These are phyloP conservation scores for Schizonepeta tenuifolia DNA, from an alignment of 257 asterid species.

Conservation along the genomic window DNA sequence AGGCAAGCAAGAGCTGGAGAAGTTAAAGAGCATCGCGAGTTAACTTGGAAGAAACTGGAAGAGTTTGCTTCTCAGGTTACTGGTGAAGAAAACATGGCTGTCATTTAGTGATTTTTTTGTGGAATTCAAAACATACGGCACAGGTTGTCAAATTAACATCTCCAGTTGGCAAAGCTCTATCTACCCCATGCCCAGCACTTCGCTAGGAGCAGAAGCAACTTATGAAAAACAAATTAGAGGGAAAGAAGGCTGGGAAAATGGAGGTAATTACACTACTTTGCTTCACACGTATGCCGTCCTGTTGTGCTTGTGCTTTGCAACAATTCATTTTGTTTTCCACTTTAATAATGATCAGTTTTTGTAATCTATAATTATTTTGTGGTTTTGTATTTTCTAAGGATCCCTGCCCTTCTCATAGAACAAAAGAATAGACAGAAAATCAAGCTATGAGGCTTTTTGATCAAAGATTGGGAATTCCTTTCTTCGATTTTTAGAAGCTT, in stretches of 20 bases:
- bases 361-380: slow-evolving; percentile 31
- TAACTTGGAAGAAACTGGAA: slow-evolving; percentile 80
- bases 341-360: slow-evolving; percentile 32
- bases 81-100: slow-evolving; percentile 32
- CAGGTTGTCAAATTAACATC: not conserved
- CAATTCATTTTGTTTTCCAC: slow-evolving; percentile 18
- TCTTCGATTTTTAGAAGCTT: not conserved
- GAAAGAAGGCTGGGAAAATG: slow-evolving; percentile 18
- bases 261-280: slow-evolving; percentile 37
- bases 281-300: slow-evolving; percentile 31
- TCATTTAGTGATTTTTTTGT: slow-evolving; percentile 24
- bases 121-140: not conserved
- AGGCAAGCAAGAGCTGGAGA: slow-evolving; percentile 60
- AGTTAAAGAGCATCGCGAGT: slow-evolving; percentile 55
- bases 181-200: slow-evolving; percentile 15
- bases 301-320: slow-evolving; percentile 32
- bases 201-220: slow-evolving; percentile 30
- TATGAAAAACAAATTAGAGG: slow-evolving; percentile 21
- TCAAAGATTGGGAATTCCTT: not conserved
- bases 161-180: slow-evolving; percentile 28
- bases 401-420: not conserved
- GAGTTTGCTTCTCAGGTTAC: slow-evolving; percentile 60
- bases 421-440: slow-evolving; percentile 16
- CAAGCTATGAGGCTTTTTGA: slow-evolving; percentile 11
- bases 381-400: slow-evolving; percentile 22